Evolutionary conservation across 2,329 filamentous ascomycete species (phyloP), one percentile per base, ranked within the genome.

Genomic region (Paracamarosporium sp.): DNA sequence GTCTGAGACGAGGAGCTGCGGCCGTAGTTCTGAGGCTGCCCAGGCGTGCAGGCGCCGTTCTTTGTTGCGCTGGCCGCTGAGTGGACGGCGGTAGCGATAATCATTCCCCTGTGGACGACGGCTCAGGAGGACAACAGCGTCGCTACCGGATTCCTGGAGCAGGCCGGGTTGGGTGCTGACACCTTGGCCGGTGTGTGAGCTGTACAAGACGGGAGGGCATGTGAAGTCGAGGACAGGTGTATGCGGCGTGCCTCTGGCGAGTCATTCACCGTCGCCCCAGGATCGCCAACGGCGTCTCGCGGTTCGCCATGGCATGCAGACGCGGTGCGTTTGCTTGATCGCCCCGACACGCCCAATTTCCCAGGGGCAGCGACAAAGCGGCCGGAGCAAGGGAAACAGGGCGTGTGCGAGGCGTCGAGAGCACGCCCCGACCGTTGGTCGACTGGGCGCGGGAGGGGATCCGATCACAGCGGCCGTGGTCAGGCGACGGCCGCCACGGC

Each of bases 401-500:
- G 30, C 30, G 3, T 60, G 55, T n/a, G n/a, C n/a, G n/a, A n/a
- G n/a, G n/a, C n/a, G n/a, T n/a, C n/a, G n/a, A n/a, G n/a, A n/a
- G n/a, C n/a, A n/a, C n/a, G n/a, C n/a, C n/a, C n/a, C n/a, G n/a
- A 50, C 57, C 59, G 61, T 61, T 62, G 53, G 59, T 20, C 36
- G 57, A 50, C 20, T 28, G 25, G 55, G 53, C 28, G 33, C 55
- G 44, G 38, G 41, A 50, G 20, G 54, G 28, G 31, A 25, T 35
- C 40, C 53, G 57, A 51, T 55, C 58, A 57, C 54, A 51, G 60
- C 66, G 64, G 57, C 55, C 50, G 40, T 53, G 63, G 67, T 69
- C 64, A 70, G 66, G 61, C 65, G 69, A 57, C 63, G 63, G 60
- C 64, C 57, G 68, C 67, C 61, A 66, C 62, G 61, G 52, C n/a